Percentiles rank a stretch among this genome's conserved stretches.
These are phyloP conservation scores for Plectranthus barbatus DNA, from an alignment of 257 asterid species.

Conservation along the genomic window DNA sequence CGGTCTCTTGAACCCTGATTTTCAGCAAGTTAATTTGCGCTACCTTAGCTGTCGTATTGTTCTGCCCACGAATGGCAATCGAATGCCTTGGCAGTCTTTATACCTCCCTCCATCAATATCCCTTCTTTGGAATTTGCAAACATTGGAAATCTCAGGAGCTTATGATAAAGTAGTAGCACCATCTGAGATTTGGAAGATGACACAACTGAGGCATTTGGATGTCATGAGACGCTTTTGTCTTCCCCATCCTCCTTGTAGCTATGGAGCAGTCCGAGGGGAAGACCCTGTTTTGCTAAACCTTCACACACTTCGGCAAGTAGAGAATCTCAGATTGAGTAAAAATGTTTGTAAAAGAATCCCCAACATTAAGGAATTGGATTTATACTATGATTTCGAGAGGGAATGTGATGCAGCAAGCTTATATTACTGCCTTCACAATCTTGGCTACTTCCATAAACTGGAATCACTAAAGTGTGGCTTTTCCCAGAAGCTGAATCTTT, in stretches of 20 bases:
- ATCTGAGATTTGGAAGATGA: background rate
- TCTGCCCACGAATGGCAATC: too few relatives aligned
- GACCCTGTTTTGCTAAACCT: background rate
- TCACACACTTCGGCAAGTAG: background rate
- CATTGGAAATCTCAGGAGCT: background rate
- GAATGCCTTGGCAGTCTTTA: background rate
- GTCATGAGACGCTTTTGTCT: background rate
- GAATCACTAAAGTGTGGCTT: background rate
- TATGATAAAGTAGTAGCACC: background rate
- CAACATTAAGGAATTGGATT: background rate
- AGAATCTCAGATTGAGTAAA: background rate
- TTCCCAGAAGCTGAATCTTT: background rate
- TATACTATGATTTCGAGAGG: background rate
- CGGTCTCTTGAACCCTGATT: background rate
- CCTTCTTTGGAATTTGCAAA: too few relatives aligned
- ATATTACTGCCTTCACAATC: background rate
- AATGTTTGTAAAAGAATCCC: too few relatives aligned
- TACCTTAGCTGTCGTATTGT: too few relatives aligned
- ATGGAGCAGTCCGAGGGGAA: background rate
- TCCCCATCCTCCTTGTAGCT: background rate
- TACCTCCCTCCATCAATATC: background rate
- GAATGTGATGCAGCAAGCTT: background rate
- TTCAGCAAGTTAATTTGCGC: background rate
- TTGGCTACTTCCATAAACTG: background rate
- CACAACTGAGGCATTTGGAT: background rate